Evolutionary conservation across 441 rosid genomes (phyloP).

Genomic region (Breynia disticha): DNA sequence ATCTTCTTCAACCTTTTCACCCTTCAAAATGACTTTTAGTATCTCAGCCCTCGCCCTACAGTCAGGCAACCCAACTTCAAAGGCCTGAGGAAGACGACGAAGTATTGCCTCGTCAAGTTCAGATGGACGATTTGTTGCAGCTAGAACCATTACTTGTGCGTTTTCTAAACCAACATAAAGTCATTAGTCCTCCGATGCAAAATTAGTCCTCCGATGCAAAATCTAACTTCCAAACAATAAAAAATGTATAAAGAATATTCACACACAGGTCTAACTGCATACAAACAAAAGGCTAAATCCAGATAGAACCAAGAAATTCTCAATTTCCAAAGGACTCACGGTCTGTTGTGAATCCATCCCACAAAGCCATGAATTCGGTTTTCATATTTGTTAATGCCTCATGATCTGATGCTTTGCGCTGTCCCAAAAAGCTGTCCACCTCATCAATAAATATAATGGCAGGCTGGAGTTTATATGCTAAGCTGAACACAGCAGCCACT

Average conservation of each 20-base stretch:
- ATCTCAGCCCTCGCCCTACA: conserved; percentile 59
- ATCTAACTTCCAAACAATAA: no score
- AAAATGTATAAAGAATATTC: no score
- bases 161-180: conserved; percentile 32
- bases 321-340: conserved; percentile 47
- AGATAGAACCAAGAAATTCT: conserved; percentile 3
- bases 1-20: conserved; percentile 48
- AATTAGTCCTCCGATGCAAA: no score
- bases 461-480: conserved; percentile 93
- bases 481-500: conserved; percentile 96
- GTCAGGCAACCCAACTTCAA: conserved; percentile 93
- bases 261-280: no score
- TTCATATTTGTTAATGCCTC: conserved; percentile 94
- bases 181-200: no score
- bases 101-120: conserved; percentile 97
- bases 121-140: conserved; percentile 95
- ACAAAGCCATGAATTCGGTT: conserved; percentile 97
- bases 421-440: conserved; percentile 94
- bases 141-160: conserved; percentile 96
- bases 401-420: conserved; percentile 81
- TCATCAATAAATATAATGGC: conserved; percentile 93
- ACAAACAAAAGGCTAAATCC: not conserved
- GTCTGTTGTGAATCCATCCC: conserved; percentile 98
- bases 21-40: conserved; percentile 74
- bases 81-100: conserved; percentile 86